Base-by-base conservation (phyloP, 345 rosid genomes). In the Citrus mangshanensis region DNA sequence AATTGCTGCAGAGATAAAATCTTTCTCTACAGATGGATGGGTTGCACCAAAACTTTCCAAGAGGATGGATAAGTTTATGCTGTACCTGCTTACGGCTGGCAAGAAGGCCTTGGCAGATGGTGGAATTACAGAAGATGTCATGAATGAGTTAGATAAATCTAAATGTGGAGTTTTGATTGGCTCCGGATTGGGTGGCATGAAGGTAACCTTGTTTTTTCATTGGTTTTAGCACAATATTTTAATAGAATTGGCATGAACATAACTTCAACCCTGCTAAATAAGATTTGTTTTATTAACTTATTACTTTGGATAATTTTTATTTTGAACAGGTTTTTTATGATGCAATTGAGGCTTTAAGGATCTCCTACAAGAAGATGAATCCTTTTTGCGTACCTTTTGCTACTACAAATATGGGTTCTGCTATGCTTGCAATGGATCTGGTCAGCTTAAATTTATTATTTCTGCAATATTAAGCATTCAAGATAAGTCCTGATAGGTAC, bases 381-480 rank as follows among this genome's bases (percentile, higher is more conserved):
- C 99, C 96, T 62, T 95, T 95, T 72, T 93, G 95, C 67, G 96
- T 95, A 66, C 99, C 99, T 74, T 94, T 92, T 82, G 98, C 99
- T 5, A 92, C 98, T 76, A 92, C 99, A 78, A 95, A 95, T 83
- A 95, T 95, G 99, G 99, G 99, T 81, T 95, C 99, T 77, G 99
- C 99, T 19, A 92, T 95, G 97, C 97, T 95, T 71, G 99, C 97
- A 32, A 88, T 95, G 92, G 99, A 95, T 87, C 91, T 95, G 93
- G 98, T 93, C 72, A 77, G 88, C 82, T 77, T 38, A 75, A 72
- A 66, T 82, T 79, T 78, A 30, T 19, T 62, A 66, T 68, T 68
- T 40, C 28, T 81, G 49, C 71, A 56, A 73, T 73, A 42, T 71
- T 12, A 35, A 40, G 28, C 32, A 24, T 46, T 28, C 40, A 22